Conservation (phyloP, 2,329 filamentous ascomycete species). For the Ophiostoma novo-ulmi region DNA sequence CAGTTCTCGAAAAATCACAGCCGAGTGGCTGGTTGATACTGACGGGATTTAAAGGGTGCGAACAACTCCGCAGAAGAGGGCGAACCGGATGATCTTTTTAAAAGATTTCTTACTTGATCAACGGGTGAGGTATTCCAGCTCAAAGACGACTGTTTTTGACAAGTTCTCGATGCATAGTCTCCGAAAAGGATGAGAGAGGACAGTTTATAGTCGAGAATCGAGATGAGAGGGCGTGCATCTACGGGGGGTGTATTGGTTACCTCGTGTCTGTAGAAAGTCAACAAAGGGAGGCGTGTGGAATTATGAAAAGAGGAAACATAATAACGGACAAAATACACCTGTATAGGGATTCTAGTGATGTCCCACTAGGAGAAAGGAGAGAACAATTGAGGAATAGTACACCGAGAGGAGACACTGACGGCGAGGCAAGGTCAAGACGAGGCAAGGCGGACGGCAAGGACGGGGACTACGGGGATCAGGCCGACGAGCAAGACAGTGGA, state of each 20-base stretch:
- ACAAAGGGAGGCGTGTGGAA: background rate
- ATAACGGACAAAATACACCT: background rate
- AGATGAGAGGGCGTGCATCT: background rate
- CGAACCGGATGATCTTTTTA: too few species aligned
- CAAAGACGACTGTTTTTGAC: background rate
- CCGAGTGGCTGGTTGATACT: background rate
- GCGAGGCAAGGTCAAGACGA: background rate
- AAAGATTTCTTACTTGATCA: background rate
- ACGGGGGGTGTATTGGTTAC: background rate
- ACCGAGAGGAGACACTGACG: too few species aligned
- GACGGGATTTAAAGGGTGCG: background rate
- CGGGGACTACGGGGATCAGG: background rate
- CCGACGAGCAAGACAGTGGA: background rate
- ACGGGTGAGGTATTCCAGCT: background rate
- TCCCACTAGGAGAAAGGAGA: background rate
- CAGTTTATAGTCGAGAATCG: background rate
- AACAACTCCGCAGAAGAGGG: background rate
- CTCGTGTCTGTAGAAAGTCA: background rate
- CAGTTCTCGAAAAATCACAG: background rate
- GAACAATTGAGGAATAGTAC: background rate
- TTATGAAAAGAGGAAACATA: background rate
- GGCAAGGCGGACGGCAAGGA: background rate
- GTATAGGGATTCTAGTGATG: background rate
- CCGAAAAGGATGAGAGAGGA: background rate
- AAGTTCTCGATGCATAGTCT: constrained; percentile 7